Percentiles rank a stretch among this genome's conserved stretches.
These are phyloP conservation scores for Podospora bellae-mahoneyi DNA, from an alignment of 495 filamentous ascomycete species.

Conservation along the genomic window DNA sequence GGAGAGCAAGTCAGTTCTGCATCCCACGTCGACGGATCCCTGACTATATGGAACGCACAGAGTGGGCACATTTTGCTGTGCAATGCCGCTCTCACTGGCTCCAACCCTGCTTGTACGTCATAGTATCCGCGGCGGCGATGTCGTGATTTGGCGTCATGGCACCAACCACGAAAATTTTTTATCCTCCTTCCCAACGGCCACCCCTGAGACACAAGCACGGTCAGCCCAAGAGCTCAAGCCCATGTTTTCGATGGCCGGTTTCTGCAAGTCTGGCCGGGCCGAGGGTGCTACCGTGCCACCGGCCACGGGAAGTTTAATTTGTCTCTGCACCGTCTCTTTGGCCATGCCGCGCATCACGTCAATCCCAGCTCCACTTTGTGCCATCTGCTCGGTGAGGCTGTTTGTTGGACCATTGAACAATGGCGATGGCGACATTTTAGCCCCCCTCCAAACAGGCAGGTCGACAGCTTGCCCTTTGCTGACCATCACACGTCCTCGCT, in stretches of 20 bases:
- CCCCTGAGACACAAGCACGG: background rate
- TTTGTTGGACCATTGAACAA: background rate
- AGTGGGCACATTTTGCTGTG: background rate
- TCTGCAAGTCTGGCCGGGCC: background rate
- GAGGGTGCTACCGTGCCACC: background rate
- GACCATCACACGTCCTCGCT: background rate
- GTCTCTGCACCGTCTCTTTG: background rate
- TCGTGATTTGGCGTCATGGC: slow-evolving; percentile 24
- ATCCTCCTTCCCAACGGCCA: slow-evolving; percentile 1
- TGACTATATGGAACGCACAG: slow-evolving; percentile 7
- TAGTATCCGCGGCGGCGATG: slow-evolving; percentile 1
- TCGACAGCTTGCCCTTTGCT: background rate
- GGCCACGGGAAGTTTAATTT: background rate
- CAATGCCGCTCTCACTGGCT: slow-evolving; percentile 5
- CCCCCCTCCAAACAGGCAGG: background rate
- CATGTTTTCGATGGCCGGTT: background rate
- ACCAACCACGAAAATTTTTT: slow-evolving; percentile 5
- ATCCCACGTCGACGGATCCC: slow-evolving; percentile 1
- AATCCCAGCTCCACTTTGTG: background rate
- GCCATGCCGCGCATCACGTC: background rate
- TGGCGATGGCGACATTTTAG: background rate
- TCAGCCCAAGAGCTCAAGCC: background rate
- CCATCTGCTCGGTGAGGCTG: background rate
- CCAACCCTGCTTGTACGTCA: slow-evolving; percentile 11
- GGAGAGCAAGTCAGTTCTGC: background rate